Conservation (phyloP, 2,329 filamentous ascomycete genomes). For the Colletotrichum abscissum region DNA sequence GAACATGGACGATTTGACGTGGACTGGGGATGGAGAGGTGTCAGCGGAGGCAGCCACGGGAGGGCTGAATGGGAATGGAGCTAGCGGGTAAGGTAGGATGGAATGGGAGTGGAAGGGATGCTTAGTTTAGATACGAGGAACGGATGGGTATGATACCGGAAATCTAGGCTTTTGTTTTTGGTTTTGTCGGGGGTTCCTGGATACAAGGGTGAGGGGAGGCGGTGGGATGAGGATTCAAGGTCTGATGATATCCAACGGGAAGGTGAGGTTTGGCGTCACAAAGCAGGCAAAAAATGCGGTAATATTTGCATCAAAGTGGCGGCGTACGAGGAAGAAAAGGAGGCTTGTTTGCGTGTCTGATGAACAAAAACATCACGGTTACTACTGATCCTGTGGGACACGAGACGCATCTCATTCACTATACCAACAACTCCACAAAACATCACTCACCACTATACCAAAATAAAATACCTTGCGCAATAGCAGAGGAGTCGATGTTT, state of each 20-base stretch:
- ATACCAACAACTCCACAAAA: not conserved
- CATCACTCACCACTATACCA: not conserved
- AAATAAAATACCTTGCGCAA: no score
- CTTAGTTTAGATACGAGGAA: not conserved
- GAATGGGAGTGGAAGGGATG: not conserved
- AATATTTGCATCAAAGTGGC: not conserved
- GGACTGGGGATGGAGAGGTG: constrained; percentile 10
- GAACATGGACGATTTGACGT: constrained; percentile 21
- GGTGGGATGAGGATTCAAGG: fast-evolving
- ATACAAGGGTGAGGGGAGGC: fast-evolving
- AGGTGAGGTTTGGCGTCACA: not conserved
- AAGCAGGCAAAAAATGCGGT: not conserved
- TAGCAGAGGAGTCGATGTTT: fast-evolving
- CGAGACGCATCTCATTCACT: not conserved
- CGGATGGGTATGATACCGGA: not conserved
- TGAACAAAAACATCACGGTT: not conserved
- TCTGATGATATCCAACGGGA: not conserved
- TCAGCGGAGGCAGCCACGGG: not conserved
- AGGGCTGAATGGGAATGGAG: not conserved
- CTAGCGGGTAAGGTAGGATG: not conserved
- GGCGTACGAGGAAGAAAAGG: not conserved
- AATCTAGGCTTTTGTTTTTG: not conserved
- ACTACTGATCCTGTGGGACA: not conserved
- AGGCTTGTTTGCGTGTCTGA: not conserved
- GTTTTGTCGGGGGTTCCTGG: not conserved